phyloP scores from a whole-genome alignment of 2,329 filamentous ascomycete genomes.

The Colletotrichum brevisporum region DNA sequence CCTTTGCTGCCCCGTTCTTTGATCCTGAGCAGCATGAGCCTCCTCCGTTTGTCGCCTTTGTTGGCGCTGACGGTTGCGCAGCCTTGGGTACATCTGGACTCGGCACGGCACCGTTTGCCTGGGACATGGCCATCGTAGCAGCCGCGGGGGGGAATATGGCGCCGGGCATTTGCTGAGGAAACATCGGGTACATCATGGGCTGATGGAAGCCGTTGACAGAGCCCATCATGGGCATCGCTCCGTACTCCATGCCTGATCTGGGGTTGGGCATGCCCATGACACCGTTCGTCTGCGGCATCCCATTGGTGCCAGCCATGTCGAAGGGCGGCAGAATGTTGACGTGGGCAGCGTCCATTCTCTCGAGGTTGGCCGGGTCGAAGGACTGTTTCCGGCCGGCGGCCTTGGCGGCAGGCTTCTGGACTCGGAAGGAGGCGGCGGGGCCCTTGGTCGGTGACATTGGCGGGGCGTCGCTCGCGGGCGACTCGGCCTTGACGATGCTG shows the following conservation, averaged over 20 bases:
- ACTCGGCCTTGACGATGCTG: constrained; percentile 43
- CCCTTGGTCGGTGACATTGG: constrained; percentile 52
- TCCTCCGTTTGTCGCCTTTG: constrained; percentile 17
- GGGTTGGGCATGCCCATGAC: constrained; percentile 41
- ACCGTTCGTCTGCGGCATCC: constrained; percentile 42
- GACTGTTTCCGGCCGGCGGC: constrained; percentile 60
- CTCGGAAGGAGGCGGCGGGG: constrained; percentile 56
- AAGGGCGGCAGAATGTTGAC: constrained; percentile 62
- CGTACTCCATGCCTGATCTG: constrained; percentile 36
- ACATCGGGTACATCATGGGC: constrained; percentile 38
- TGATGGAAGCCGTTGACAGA: constrained; percentile 37
- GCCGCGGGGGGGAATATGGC: constrained; percentile 22
- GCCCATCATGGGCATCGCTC: constrained; percentile 37
- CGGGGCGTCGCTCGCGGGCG: constrained; percentile 49
- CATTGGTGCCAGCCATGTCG: constrained; percentile 40
- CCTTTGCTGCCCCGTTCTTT: constrained; percentile 16
- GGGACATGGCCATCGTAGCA: constrained; percentile 18
- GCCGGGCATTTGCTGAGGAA: constrained; percentile 32
- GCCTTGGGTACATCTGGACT: background rate
- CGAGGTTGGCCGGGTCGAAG: constrained; percentile 63
- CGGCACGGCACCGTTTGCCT: constrained; percentile 6
- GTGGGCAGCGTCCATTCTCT: constrained; percentile 67
- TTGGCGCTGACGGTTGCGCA: constrained; percentile 4
- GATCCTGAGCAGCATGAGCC: constrained; percentile 32
- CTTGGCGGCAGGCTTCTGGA: constrained; percentile 60